Base-by-base conservation (phyloP, 73 alveolate species). In the Paramecium sexaurelia region DNA sequence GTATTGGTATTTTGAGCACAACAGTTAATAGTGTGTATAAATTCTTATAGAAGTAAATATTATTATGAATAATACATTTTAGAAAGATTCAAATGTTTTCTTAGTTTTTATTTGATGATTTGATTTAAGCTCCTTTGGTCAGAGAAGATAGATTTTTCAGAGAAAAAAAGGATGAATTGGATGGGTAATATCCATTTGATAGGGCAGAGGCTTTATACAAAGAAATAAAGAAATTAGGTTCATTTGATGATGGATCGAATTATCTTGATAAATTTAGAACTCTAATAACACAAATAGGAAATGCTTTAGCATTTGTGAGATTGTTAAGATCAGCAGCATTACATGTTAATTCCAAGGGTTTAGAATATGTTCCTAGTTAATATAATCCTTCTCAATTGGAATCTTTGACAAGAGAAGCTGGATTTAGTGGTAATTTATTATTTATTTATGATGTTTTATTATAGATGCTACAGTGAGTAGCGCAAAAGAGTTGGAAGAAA, bases 261-360 rank as follows among this genome's bases (percentile, higher is more conserved):
- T 95, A 93, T 91, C 88, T 95, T 61, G 98, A 95, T 93, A 96
- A 98, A 89, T 97, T 94, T 91, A 96, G 98, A 95, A 89, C 94
- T 87, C 84, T 95, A 27, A 96, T 98, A 22, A 98, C 99, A 11
- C 97, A 97, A 91, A 97, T 98, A 43, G 99, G 99, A 35, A 98
- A 98, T 92, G 96, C 98, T 5, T 93, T 98, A 20, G 99, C 99
- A 39, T 94, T 95, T 71, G 99, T 98, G 2, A 94, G 99, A 90
- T 92, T 98, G 91, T 96, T 98, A 29, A 88, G 99, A 87, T 95
- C 98, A 10, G 99, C 99, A 36, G 95, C 98, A 32, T 93, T 98
- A 84, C 97, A 97, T 91, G 97, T 95, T 75, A 92, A 96, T 73
- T 95, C 99, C 11, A 97, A 95, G 71, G 69, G 95, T 92, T 94